Evolutionary conservation across 306 rosid species (phyloP).

Genomic region (Prunus persica): Prunus_persica_NCBIv2 NC_034011.1:26982501-26983000

Average conservation of each 20-base stretch:
- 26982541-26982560: no score
- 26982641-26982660: no score
- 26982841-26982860: slow-evolving; percentile 21
- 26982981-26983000: no score
- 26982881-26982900: not conserved
- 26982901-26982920: not conserved
- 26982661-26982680: not conserved
- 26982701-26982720: not conserved
- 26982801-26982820: not conserved
- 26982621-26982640: no score
- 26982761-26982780: slow-evolving; percentile 9
- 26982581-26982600: no score
- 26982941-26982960: not conserved
- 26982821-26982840: slow-evolving; percentile 18
- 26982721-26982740: not conserved
- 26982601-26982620: no score
- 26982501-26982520: not conserved
- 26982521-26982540: not conserved
- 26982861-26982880: slow-evolving; percentile 21
- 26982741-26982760: slow-evolving; percentile 14
- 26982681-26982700: not conserved
- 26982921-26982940: not conserved
- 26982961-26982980: no score
- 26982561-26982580: no score
- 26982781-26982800: not conserved